A percentile compares a stretch with the other conserved stretches of the same genome.
Evolutionary conservation across 768 basidiomycete species (phyloP).

Genomic region (Fibroporia radiculosa): DNA sequence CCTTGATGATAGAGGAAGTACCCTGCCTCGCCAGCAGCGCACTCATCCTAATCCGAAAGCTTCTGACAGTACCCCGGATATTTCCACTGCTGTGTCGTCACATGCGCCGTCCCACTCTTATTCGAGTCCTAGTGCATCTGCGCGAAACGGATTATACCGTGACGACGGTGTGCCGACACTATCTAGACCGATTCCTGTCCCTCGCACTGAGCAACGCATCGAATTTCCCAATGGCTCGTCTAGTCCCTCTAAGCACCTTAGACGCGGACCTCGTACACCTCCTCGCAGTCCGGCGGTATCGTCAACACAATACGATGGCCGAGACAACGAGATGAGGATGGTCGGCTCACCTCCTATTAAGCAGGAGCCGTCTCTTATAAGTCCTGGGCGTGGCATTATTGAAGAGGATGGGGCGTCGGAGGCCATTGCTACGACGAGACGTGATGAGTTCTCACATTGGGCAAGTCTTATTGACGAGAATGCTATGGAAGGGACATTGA

Average conservation of each 20-base stretch:
- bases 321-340: not conserved
- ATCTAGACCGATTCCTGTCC: not conserved
- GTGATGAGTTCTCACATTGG: constrained; percentile 8
- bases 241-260: not conserved
- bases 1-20: constrained; percentile 38
- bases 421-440: constrained; percentile 3
- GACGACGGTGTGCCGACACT: not conserved
- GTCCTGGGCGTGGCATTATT: constrained; percentile 6
- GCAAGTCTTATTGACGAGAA: constrained; percentile 15
- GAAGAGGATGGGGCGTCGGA: constrained; percentile 7
- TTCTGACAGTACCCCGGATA: not conserved
- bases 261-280: constrained; percentile 28
- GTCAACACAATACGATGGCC: not conserved
- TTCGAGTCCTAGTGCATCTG: not conserved
- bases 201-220: constrained; percentile 1
- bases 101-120: not conserved
- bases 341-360: not conserved
- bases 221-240: not conserved
- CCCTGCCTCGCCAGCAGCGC: not conserved
- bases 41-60: not conserved
- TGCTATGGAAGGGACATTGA: constrained; percentile 10
- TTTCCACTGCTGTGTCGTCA: not conserved
- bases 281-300: constrained; percentile 51
- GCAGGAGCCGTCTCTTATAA: too few relatives aligned
- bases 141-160: not conserved